Evolutionary conservation across 179 eudicot species (phyloP).

Genomic region (Spergularia azorica): DNA sequence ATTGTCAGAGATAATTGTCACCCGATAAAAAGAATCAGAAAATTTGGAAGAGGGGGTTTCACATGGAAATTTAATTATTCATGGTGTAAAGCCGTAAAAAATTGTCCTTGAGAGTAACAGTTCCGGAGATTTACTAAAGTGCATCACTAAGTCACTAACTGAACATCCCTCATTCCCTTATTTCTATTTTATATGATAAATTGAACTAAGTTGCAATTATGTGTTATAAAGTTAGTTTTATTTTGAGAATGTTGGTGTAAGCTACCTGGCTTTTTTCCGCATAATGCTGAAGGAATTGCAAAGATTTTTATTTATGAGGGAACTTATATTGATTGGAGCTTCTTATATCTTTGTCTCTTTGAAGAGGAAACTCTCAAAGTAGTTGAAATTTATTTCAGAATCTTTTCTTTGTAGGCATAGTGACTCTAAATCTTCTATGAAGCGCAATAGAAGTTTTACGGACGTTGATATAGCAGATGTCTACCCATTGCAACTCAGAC

Average conservation of each 20-base stretch:
- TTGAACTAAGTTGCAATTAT: too few relatives aligned
- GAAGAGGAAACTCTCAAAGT: neutral
- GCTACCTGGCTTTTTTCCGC: too few relatives aligned
- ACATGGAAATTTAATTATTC: too few relatives aligned
- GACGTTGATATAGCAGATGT: slow-evolving; percentile 88
- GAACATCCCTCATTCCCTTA: too few relatives aligned
- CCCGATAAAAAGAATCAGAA: too few relatives aligned
- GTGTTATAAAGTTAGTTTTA: neutral
- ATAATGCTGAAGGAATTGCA: neutral
- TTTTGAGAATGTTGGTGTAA: neutral
- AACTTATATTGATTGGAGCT: neutral
- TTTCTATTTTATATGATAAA: too few relatives aligned
- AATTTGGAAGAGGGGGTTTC: too few relatives aligned
- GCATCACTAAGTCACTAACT: too few relatives aligned
- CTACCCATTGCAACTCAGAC: slow-evolving; percentile 90
- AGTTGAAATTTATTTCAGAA: slow-evolving; percentile 12
- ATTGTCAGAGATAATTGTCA: too few relatives aligned
- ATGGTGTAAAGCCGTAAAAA: too few relatives aligned
- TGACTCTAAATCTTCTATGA: slow-evolving; percentile 53
- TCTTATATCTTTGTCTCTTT: neutral
- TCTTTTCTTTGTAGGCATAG: slow-evolving; percentile 68
- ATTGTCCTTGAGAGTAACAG: too few relatives aligned
- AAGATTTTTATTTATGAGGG: neutral
- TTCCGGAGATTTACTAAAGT: too few relatives aligned
- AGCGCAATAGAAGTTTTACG: slow-evolving; percentile 65